phyloP scores from a whole-genome alignment of 768 basidiomycete genomes.

The Kwoniella shandongensis region DNA sequence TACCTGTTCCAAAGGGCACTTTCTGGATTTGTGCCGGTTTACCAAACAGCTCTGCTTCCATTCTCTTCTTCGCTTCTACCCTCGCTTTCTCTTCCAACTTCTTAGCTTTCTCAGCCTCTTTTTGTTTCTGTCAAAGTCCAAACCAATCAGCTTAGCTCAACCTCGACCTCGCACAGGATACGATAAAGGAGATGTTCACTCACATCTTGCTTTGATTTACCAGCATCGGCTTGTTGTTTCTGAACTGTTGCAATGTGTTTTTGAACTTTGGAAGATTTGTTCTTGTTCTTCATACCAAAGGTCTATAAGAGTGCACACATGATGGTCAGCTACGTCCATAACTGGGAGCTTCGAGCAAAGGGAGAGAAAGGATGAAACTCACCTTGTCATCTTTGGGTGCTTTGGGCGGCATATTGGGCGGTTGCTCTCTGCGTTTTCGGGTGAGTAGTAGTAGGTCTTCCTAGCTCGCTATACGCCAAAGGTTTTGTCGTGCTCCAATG shows the following conservation, averaged over 20 bases:
- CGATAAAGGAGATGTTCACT: slow-evolving; percentile 8
- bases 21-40: slow-evolving; percentile 54
- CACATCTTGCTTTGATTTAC: slow-evolving; percentile 72
- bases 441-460: too few species aligned
- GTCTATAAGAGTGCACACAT: slow-evolving; percentile 40
- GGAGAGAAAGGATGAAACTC: not conserved
- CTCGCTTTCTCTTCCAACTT: slow-evolving; percentile 43
- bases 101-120: slow-evolving; percentile 73
- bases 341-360: not conserved
- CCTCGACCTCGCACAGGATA: too few species aligned
- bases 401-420: slow-evolving; percentile 46
- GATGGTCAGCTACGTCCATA: too few species aligned
- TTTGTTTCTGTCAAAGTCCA: slow-evolving; percentile 58
- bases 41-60: slow-evolving; percentile 78
- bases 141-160: too few species aligned
- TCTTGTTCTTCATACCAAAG: slow-evolving; percentile 57
- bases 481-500: too few species aligned
- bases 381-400: slow-evolving; percentile 48
- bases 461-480: too few species aligned
- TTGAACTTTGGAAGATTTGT: slow-evolving; percentile 87
- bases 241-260: slow-evolving; percentile 77
- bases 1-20: slow-evolving; percentile 79
- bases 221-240: slow-evolving; percentile 68
- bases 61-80: slow-evolving; percentile 55
- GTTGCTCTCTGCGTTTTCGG: not conserved